Evolutionary conservation across 192 early-diverging fungal genomes (phyloP).

Genomic region (Backusella sp.): DNA sequence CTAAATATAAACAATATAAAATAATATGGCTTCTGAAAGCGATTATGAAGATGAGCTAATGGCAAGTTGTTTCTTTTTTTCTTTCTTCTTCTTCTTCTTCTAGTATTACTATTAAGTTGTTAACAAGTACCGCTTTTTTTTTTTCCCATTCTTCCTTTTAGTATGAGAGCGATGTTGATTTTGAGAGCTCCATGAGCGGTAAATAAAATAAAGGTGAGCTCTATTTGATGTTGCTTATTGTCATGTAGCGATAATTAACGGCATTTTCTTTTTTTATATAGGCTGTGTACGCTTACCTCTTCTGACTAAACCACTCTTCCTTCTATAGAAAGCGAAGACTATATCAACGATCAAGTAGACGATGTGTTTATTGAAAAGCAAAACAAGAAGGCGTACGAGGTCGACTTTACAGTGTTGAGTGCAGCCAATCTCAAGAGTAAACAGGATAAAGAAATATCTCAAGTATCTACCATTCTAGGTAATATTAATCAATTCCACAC

Average conservation of each 20-base stretch:
- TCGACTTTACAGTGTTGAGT: constrained; percentile 72
- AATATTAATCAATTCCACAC: background rate
- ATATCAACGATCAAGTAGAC: constrained; percentile 52
- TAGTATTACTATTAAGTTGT: background rate
- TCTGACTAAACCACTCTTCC: background rate
- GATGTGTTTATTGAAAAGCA: constrained; percentile 63
- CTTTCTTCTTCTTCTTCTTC: background rate
- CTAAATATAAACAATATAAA: background rate
- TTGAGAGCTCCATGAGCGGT: constrained; percentile 16
- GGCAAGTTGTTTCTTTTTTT: constrained; percentile 9
- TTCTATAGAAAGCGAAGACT: constrained; percentile 10
- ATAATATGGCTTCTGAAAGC: constrained; percentile 32
- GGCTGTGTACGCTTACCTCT: background rate
- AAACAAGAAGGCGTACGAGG: constrained; percentile 65
- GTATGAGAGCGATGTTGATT: constrained; percentile 10
- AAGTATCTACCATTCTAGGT: constrained; percentile 76
- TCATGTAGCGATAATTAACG: background rate
- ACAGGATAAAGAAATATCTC: constrained; percentile 65
- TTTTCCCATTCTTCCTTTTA: background rate
- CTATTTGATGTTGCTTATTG: background rate
- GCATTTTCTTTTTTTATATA: background rate
- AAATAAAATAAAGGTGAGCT: background rate
- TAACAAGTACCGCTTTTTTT: background rate
- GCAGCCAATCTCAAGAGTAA: constrained; percentile 56
- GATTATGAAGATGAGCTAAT: constrained; percentile 28